A percentile compares a stretch with the other conserved stretches of the same genome.
phyloP scores from a whole-genome alignment of 108 stramenopile genomes.

The Cyclotella distinguenda region DNA sequence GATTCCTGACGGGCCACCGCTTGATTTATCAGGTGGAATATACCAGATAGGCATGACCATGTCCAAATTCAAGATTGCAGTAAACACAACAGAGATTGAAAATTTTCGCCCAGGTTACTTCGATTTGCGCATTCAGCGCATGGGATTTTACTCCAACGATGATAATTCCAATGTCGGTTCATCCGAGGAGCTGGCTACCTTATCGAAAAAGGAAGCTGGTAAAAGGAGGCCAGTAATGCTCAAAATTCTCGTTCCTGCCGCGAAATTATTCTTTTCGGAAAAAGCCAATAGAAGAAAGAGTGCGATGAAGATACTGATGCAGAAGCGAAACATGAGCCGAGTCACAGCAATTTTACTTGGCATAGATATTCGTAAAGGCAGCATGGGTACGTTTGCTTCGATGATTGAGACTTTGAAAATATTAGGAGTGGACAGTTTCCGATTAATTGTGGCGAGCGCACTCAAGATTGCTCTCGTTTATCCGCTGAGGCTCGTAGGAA shows the following conservation, averaged over 20 bases:
- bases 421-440: slow-evolving; percentile 31
- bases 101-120: slow-evolving; percentile 81
- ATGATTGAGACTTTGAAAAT: slow-evolving; percentile 37
- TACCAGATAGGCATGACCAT: slow-evolving; percentile 80
- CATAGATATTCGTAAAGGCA: slow-evolving; percentile 37
- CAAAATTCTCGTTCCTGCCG: slow-evolving; percentile 62
- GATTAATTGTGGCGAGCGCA: slow-evolving; percentile 15
- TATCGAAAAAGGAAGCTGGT: slow-evolving; percentile 56
- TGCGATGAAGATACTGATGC: slow-evolving; percentile 63
- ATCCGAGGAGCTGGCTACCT: no score
- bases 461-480: slow-evolving; percentile 43
- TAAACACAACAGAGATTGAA: slow-evolving; percentile 58
- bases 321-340: slow-evolving; percentile 53
- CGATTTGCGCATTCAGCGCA: slow-evolving; percentile 63
- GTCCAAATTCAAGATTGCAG: slow-evolving; percentile 66
- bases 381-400: slow-evolving; percentile 46
- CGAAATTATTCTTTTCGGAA: slow-evolving; percentile 69
- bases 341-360: slow-evolving; percentile 56
- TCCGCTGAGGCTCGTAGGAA: slow-evolving; percentile 33
- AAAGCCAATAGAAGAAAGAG: slow-evolving; percentile 65
- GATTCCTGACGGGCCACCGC: slow-evolving; percentile 57
- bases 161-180: background rate
- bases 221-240: slow-evolving; percentile 56
- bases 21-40: slow-evolving; percentile 60
- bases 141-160: slow-evolving; percentile 54